A percentile compares a stretch with the other conserved stretches of the same genome.
These are phyloP conservation scores for Calophaca sinica DNA, from an alignment of 306 rosid species.

Conservation along the genomic window DNA sequence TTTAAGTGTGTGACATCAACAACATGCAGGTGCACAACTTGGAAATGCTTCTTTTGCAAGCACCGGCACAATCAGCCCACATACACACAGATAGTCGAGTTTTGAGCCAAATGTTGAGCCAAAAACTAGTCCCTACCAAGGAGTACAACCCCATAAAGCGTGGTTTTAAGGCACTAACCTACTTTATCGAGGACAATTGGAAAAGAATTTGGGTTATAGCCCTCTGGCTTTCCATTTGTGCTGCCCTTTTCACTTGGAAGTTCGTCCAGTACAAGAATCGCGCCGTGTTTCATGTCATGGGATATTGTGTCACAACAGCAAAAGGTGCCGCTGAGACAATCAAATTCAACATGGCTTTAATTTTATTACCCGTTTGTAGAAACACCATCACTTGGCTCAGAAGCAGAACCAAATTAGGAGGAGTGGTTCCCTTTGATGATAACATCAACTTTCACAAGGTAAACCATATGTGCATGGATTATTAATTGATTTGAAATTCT, in stretches of 20 bases:
- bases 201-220: conserved; percentile 74
- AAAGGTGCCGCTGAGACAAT: conserved; percentile 93
- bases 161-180: conserved; percentile 46
- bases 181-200: conserved; percentile 86
- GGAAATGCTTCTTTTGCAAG: conserved; percentile 86
- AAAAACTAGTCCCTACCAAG: conserved; percentile 77
- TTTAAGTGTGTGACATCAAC: background rate
- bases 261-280: conserved; percentile 75
- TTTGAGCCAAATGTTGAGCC: conserved; percentile 77
- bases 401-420: conserved; percentile 74
- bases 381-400: conserved; percentile 91
- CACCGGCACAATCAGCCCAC: conserved; percentile 70
- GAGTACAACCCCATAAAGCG: conserved; percentile 80
- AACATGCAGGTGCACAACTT: conserved; percentile 72
- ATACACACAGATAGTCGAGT: conserved; percentile 63
- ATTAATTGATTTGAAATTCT: background rate
- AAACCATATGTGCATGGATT: background rate
- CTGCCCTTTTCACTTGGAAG: conserved; percentile 81
- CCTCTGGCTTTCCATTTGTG: conserved; percentile 72
- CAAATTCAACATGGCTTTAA: conserved; percentile 89
- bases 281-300: conserved; percentile 78
- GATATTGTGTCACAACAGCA: conserved; percentile 79
- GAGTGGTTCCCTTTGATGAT: conserved; percentile 77
- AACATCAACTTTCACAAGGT: conserved; percentile 92
- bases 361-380: conserved; percentile 83